Conservation (phyloP, 768 basidiomycete species). For the Suillus luteus region DNA sequence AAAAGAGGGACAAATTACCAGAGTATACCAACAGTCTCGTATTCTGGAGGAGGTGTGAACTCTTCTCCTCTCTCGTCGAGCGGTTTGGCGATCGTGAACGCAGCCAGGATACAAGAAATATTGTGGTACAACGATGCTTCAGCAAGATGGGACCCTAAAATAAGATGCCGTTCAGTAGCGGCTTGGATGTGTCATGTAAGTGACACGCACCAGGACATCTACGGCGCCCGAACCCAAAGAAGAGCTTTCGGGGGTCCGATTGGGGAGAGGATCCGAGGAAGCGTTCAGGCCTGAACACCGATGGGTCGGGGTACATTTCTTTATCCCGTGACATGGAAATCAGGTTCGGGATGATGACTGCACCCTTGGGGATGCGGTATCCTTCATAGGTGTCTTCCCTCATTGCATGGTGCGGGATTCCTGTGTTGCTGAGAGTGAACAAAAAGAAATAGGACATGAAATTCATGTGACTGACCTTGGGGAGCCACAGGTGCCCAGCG, state of each 20-base stretch:
- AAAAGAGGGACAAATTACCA: not conserved
- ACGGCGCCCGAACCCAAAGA: constrained; percentile 24
- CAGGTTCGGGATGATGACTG: not conserved
- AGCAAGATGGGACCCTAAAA: constrained; percentile 27
- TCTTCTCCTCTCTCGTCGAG: constrained; percentile 21
- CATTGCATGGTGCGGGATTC: not conserved
- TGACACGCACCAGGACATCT: constrained; percentile 17
- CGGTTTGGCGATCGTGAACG: constrained; percentile 41
- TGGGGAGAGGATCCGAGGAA: constrained; percentile 30
- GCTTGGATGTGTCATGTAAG: not conserved
- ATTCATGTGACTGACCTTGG: not conserved
- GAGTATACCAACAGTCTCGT: not conserved
- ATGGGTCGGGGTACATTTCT: constrained; percentile 47
- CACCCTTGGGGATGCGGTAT: constrained; percentile 9
- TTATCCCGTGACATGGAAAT: constrained; percentile 14
- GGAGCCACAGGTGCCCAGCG: constrained; percentile 24
- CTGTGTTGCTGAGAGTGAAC: not conserved
- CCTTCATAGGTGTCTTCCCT: constrained; percentile 22
- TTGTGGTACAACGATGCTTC: constrained; percentile 38
- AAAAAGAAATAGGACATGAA: too few relatives aligned
- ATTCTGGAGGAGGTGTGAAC: not conserved
- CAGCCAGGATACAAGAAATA: constrained; percentile 39
- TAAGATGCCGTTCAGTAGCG: not conserved
- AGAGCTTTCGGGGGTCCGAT: constrained; percentile 16
- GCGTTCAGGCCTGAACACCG: constrained; percentile 50